Base-by-base conservation (phyloP, 352 stramenopile species). In the Phytophthora meadii region DNA sequence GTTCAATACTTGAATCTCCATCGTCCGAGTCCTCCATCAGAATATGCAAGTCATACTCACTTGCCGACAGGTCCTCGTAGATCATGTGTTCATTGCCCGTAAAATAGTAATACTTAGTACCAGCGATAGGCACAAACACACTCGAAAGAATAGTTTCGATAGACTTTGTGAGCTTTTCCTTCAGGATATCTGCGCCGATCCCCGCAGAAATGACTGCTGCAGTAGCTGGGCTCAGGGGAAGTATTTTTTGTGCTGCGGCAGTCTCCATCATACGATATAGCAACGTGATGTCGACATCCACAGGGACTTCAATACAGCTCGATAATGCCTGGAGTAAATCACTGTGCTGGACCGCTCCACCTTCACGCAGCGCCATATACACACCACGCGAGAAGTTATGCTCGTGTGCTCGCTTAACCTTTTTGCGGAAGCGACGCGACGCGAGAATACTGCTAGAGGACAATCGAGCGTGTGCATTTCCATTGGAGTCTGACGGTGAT, bases 381-480 rank as follows among this genome's bases (percentile, higher is more conserved):
- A 96, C 86, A 46, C 87, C 89, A 50, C 88, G 83, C 42, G 89
- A 94, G 52, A 96, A 96, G 46, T 95, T 96, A 59, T 94, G 85
- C 44, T 96, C 87, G 45, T 96, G 89, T 0, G 88, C 89, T 32
- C 82, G 81, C 60, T 94, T 95, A 4, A 96, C 74, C 42, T 92
- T 89, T 56, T 93, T 92, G 42, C 83, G 77, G 58, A 94, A 96
- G 12, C 77, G 79, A 49, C 63, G 60, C 47, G 74, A 82, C 2
- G 72, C 72, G 25, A 85, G 62, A 52, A 74, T 53, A 49, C 67
- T 76, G 19, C 68, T 58, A 52, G 51, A 56, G 28, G 39, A 61
- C 12, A 67, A 36, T 76, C 34, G 64, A 67, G 19, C 15, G 15
- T 66, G 34, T 32, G 47, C 36, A 27, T 27, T 34, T 22, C 17